These are phyloP conservation scores for Macrophomina phaseolina DNA, from an alignment of 2,329 filamentous ascomycete species.

Conservation along the genomic window DNA sequence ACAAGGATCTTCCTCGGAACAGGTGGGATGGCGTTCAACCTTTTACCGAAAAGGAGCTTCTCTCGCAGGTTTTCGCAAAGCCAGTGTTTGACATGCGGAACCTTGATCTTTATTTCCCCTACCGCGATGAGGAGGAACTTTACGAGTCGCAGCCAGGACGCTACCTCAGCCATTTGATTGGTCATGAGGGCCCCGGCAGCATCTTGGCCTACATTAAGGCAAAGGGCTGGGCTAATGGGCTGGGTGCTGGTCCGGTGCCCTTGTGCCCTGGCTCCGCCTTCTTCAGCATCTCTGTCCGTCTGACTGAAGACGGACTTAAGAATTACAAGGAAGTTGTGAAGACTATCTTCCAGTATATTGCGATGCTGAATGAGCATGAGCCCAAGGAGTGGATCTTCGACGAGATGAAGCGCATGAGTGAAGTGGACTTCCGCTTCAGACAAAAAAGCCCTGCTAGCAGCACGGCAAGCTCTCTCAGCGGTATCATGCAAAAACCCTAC, in stretches of 20 bases:
- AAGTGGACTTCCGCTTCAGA: constrained; percentile 93
- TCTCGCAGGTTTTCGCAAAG: constrained; percentile 81
- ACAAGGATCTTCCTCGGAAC: constrained; percentile 76
- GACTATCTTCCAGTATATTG: constrained; percentile 88
- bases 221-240: constrained; percentile 85
- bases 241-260: constrained; percentile 77
- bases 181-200: constrained; percentile 91
- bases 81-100: constrained; percentile 88
- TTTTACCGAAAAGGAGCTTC: constrained; percentile 64
- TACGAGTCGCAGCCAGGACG: constrained; percentile 82
- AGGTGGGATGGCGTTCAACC: constrained; percentile 69
- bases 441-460: constrained; percentile 89
- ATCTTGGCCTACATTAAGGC: constrained; percentile 88
- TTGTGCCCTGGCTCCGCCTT: constrained; percentile 81
- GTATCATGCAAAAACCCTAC: constrained; percentile 88
- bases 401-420: constrained; percentile 86
- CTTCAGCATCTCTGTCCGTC: constrained; percentile 77
- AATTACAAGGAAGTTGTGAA: constrained; percentile 83
- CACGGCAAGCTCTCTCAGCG: constrained; percentile 84
- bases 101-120: constrained; percentile 81
- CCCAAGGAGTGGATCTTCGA: constrained; percentile 94
- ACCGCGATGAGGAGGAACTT: constrained; percentile 79
- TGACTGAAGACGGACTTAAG: constrained; percentile 84
- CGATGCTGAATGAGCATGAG: constrained; percentile 77
- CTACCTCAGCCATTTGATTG: constrained; percentile 87